Evolutionary conservation across 208 protist genomes (phyloP).

Genomic region (Spongospora subterranea): DNA sequence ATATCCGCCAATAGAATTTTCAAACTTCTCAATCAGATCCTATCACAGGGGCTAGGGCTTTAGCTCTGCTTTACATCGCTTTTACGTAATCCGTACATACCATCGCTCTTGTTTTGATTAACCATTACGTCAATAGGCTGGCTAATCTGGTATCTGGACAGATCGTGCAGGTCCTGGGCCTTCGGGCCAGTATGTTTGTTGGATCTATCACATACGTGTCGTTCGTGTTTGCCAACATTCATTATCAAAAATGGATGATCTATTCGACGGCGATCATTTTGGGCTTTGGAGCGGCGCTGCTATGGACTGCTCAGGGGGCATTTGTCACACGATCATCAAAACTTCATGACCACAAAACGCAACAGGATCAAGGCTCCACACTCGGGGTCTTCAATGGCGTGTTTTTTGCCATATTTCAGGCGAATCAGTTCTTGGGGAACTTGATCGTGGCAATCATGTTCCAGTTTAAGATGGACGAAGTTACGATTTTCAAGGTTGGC

Average conservation of each 20-base stretch:
- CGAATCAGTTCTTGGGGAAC: conserved; percentile 39
- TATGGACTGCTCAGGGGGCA: conserved; percentile 41
- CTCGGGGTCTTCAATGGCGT: conserved; percentile 20
- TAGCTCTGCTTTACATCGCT: neutral
- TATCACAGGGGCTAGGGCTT: neutral
- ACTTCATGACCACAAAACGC: neutral
- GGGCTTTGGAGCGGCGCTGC: conserved; percentile 10
- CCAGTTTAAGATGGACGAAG: neutral
- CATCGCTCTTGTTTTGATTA: neutral
- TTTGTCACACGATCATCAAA: conserved; percentile 8
- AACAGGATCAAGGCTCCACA: neutral
- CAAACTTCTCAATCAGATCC: conserved; percentile 21
- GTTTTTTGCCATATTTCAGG: conserved; percentile 41
- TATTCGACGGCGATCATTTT: neutral
- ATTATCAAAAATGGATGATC: neutral
- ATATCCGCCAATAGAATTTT: neutral
- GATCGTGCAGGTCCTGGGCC: neutral
- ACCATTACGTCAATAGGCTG: neutral
- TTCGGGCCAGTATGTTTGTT: neutral
- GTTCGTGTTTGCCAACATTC: conserved; percentile 19
- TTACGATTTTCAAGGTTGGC: conserved; percentile 29
- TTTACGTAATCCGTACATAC: conserved; percentile 25
- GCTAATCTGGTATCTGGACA: conserved; percentile 32
- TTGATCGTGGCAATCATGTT: conserved; percentile 37
- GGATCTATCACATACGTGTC: conserved; percentile 10